phyloP scores from a whole-genome alignment of 1,284 basidiomycete genomes.

The Ceratobasidium sp. region DNA sequence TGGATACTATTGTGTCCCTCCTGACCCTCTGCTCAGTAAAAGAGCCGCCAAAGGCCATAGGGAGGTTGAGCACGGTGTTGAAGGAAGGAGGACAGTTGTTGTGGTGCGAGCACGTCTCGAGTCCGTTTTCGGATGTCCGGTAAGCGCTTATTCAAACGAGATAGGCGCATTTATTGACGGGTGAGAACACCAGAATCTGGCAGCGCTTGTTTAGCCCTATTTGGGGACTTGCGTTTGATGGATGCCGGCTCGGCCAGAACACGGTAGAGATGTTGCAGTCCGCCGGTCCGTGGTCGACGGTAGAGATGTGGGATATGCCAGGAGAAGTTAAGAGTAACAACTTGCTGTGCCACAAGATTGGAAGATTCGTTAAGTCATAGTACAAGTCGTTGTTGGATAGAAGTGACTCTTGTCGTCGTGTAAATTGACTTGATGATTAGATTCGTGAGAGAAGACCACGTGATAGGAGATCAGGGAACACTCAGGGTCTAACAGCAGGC shows the following conservation, averaged over 20 bases:
- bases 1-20: conserved; percentile 68
- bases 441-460: conserved; percentile 17
- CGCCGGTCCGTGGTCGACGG: conserved; percentile 56
- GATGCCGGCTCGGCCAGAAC: conserved; percentile 61
- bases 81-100: conserved; percentile 67
- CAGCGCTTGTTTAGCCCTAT: conserved; percentile 74
- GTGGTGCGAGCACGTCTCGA: conserved; percentile 73
- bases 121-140: conserved; percentile 46
- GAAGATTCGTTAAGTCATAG: conserved; percentile 24
- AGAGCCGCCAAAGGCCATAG: conserved; percentile 60
- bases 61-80: conserved; percentile 60
- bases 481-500: conserved; percentile 21
- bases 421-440: not conserved
- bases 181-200: conserved; percentile 64
- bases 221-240: conserved; percentile 57
- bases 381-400: too few relatives aligned
- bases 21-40: conserved; percentile 71
- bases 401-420: too few relatives aligned
- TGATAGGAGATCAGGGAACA: not conserved
- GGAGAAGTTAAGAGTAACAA: not conserved
- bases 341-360: conserved; percentile 9
- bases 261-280: conserved; percentile 51
- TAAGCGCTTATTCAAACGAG: not conserved
- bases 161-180: too few relatives aligned
- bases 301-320: not conserved